Base-by-base conservation (phyloP, 1,284 basidiomycete genomes). In the Irpex lacteus region DNA sequence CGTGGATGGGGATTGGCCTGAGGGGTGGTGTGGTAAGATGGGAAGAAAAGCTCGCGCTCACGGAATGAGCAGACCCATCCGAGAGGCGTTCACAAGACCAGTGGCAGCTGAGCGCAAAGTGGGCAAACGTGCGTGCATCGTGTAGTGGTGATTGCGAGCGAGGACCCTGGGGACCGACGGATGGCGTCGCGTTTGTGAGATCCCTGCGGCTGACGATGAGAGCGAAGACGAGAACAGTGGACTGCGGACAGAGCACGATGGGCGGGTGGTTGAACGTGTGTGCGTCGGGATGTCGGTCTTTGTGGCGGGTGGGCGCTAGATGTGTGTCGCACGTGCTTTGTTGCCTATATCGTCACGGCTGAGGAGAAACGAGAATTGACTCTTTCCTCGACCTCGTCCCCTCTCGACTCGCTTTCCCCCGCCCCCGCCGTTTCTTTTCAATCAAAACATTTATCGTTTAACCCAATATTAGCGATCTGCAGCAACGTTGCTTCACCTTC, bases 61-160 rank as follows among this genome's bases (percentile, higher is more conserved):
- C 5, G 32, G 32, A 34, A 34, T 34, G 32, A 34, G 32, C 32
- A 34, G 32, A 34, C 32, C 32, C 32, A 34, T 34, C 32, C 32
- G 32, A 26, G 56, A 9, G 9, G 56, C 32, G 19, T 18, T 47
- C 40, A 47, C 40, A 47, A 47, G 55, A 57, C 55, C 26, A 19
- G 37, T n/a, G 18, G 53, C 53, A 55, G 60, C 47, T 61, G 53
- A 32, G n/a, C 15, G 58, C 15, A 36, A 55, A 18, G 34, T 15
- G 63, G 21, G 60, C 65, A 64, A 66, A 66, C 65, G 65, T 66
- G 65, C 65, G 65, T 66, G 50, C 50, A 18, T 53, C 50, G 15
- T 26, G 13, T 34, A 26, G 56, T 55, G 34, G 47, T 34, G 34
- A 32, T 36, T 49, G 18, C 52, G 60, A 44, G 52, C 13, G 60